Conservation (phyloP, 441 rosid species). For the Eugenia klotzschiana region DNA sequence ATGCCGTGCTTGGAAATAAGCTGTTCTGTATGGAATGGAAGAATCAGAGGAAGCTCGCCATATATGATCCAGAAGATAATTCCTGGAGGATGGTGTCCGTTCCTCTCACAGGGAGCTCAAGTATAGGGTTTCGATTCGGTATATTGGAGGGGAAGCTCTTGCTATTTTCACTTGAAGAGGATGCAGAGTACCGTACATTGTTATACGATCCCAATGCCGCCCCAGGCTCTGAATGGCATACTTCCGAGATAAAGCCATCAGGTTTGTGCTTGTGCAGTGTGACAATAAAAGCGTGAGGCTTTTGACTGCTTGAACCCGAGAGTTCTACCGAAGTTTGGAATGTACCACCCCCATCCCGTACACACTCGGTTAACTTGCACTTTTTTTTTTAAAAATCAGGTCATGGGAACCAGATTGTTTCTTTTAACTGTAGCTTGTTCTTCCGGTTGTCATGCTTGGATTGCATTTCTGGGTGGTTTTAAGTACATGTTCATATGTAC, state of each 20-base stretch:
- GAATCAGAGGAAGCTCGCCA: constrained; percentile 70
- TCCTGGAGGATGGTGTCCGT: constrained; percentile 79
- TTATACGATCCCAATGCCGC: constrained; percentile 66
- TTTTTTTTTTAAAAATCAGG: neutral
- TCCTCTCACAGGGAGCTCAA: constrained; percentile 75
- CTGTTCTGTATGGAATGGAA: constrained; percentile 94
- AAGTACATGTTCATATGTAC: neutral
- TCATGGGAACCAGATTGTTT: neutral
- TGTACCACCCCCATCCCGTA: neutral
- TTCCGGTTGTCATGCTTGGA: neutral
- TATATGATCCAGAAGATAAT: constrained; percentile 51
- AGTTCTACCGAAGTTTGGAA: neutral
- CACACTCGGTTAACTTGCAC: neutral
- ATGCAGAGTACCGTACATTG: constrained; percentile 44
- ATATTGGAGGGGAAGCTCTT: constrained; percentile 66
- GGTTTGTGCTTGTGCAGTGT: constrained; percentile 75
- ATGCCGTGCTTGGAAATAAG: constrained; percentile 65
- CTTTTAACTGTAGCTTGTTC: neutral
- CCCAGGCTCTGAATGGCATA: constrained; percentile 67
- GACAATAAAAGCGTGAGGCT: constrained; percentile 56
- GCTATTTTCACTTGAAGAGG: constrained; percentile 49
- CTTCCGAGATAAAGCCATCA: constrained; percentile 53
- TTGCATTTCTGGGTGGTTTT: neutral
- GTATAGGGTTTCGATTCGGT: constrained; percentile 62
- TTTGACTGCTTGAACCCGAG: neutral